A percentile compares a stretch with the other conserved stretches of the same genome.
Evolutionary conservation across 2,329 filamentous ascomycete species (phyloP).

Genomic region (Neonectria faginata): DNA sequence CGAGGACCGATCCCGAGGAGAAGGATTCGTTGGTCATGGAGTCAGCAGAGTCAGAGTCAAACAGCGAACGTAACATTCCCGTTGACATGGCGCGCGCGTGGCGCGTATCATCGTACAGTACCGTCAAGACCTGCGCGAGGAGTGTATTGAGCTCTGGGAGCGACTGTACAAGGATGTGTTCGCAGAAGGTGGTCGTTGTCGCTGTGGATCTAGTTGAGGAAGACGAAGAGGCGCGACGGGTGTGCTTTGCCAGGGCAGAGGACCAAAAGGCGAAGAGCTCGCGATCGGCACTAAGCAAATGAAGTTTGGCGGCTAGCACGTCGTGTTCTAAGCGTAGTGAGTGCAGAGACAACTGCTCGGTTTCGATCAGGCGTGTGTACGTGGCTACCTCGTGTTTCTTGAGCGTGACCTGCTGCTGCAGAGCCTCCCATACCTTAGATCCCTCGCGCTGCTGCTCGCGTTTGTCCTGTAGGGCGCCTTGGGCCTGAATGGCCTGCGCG

Average conservation of each 20-base stretch:
- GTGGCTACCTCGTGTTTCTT: constrained; percentile 19
- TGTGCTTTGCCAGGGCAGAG: constrained; percentile 27
- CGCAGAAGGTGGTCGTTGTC: constrained; percentile 30
- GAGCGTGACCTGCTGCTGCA: constrained; percentile 19
- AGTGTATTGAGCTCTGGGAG: constrained; percentile 35
- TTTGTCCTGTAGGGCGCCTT: constrained; percentile 9
- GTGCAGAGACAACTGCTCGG: constrained; percentile 13
- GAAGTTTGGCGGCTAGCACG: neutral
- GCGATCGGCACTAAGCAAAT: constrained; percentile 25
- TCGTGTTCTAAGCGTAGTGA: constrained; percentile 3
- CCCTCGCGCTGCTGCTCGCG: neutral
- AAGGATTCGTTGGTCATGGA: neutral
- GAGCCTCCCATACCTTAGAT: constrained; percentile 6
- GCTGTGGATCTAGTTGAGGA: constrained; percentile 19
- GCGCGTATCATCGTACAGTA: constrained; percentile 33
- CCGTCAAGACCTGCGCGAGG: constrained; percentile 28
- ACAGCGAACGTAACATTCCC: constrained; percentile 35
- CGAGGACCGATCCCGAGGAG: constrained; percentile 23
- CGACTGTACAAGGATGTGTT: constrained; percentile 31
- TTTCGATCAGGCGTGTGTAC: neutral
- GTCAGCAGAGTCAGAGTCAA: constrained; percentile 27
- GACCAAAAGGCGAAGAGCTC: constrained; percentile 40
- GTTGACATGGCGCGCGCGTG: constrained; percentile 29
- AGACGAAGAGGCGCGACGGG: constrained; percentile 24
- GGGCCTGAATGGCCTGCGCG: neutral